Evolutionary conservation across 2,329 filamentous ascomycete species (phyloP).

Genomic region (Aaosphaeria pasadenensis): DNA sequence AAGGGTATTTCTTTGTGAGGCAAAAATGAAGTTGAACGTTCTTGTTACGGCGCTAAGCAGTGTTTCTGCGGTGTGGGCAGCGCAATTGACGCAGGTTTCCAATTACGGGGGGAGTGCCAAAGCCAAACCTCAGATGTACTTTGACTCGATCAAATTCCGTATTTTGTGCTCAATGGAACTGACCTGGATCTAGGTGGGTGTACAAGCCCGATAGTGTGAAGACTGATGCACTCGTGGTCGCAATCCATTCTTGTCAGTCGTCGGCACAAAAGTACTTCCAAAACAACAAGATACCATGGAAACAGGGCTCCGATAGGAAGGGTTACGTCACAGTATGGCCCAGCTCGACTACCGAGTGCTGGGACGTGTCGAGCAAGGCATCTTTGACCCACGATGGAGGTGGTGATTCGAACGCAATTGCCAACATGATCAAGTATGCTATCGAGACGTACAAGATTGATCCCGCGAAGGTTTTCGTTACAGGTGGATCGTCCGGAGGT

Average conservation of each 20-base stretch:
- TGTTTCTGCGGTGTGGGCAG: conserved; percentile 12
- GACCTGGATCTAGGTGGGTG: conserved; percentile 18
- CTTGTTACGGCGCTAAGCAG: conserved; percentile 11
- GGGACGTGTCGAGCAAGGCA: conserved; percentile 56
- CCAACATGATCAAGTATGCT: conserved; percentile 58
- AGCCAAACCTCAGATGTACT: conserved; percentile 26
- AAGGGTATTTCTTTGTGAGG: no score
- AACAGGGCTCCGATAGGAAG: conserved; percentile 26
- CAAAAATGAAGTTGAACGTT: not conserved
- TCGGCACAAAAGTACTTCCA: conserved; percentile 27
- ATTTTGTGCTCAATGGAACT: not conserved
- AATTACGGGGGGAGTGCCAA: conserved; percentile 23
- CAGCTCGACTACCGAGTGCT: conserved; percentile 44
- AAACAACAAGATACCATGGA: conserved; percentile 28
- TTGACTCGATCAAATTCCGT: not conserved
- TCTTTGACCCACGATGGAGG: conserved; percentile 57
- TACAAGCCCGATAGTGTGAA: conserved; percentile 26
- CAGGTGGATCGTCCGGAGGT: conserved; percentile 51
- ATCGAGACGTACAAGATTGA: conserved; percentile 54
- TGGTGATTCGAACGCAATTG: conserved; percentile 55
- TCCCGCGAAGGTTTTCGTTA: conserved; percentile 51
- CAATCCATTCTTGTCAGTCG: conserved; percentile 30
- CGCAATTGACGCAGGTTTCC: conserved; percentile 22
- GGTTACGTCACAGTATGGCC: conserved; percentile 31
- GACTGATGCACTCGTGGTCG: conserved; percentile 24